Conservation (phyloP, 2,329 filamentous ascomycete species). For the Ceratocystis cubensis region DNA sequence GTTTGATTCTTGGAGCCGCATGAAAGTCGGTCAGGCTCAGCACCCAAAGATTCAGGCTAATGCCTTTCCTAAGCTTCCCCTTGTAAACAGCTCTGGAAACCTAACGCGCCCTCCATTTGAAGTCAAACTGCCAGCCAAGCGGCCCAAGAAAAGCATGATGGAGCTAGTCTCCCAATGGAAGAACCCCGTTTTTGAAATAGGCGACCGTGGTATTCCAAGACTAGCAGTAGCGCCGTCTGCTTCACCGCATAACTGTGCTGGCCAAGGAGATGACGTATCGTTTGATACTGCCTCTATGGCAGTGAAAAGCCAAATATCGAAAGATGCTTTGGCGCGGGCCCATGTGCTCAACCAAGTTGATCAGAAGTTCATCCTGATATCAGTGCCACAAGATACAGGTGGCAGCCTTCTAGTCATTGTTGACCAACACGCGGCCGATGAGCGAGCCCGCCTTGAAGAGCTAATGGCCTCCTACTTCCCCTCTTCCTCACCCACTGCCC, state of each 20-base stretch:
- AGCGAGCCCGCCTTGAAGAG: constrained; percentile 65
- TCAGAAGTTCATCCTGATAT: constrained; percentile 65
- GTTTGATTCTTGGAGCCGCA: constrained; percentile 31
- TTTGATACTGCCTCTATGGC: constrained; percentile 14
- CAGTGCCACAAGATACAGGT: constrained; percentile 33
- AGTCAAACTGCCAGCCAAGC: neutral
- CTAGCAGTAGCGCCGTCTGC: constrained; percentile 25
- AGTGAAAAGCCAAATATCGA: constrained; percentile 42
- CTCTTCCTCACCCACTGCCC: constrained; percentile 8
- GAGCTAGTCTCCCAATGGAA: constrained; percentile 53
- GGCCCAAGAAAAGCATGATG: constrained; percentile 42
- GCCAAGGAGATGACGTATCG: constrained; percentile 22
- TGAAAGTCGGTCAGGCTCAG: constrained; percentile 23
- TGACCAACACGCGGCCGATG: constrained; percentile 92
- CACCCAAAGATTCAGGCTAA: constrained; percentile 5
- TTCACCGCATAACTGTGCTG: constrained; percentile 24
- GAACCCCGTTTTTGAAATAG: constrained; percentile 58
- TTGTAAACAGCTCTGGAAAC: constrained; percentile 18
- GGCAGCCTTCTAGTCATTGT: constrained; percentile 55
- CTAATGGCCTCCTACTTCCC: constrained; percentile 48
- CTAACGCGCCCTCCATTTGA: constrained; percentile 21
- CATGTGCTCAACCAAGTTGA: constrained; percentile 73
- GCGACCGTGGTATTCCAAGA: constrained; percentile 34
- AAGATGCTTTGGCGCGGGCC: constrained; percentile 45
- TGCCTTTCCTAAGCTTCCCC: constrained; percentile 8